These are phyloP conservation scores for Podospora comata DNA, from an alignment of 495 filamentous ascomycete genomes.

Conservation along the genomic window DNA sequence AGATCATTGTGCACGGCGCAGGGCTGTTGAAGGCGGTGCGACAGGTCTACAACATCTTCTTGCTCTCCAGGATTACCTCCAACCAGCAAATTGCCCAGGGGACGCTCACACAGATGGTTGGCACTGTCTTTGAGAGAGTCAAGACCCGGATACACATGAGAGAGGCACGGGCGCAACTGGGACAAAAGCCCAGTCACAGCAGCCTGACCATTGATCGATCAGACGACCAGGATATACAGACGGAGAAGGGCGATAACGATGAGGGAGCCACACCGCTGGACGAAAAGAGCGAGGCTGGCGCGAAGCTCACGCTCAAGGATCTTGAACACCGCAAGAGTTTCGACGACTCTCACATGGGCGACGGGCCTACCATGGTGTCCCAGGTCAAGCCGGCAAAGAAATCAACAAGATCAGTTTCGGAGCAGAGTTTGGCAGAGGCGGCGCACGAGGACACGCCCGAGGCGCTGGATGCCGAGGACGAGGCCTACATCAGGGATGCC, in stretches of 20 bases:
- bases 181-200: slow-evolving; percentile 47
- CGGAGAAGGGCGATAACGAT: slow-evolving; percentile 37
- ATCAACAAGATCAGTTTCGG: slow-evolving; percentile 56
- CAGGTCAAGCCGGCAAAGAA: slow-evolving; percentile 61
- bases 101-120: slow-evolving; percentile 96
- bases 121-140: slow-evolving; percentile 94
- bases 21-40: slow-evolving; percentile 97
- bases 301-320: slow-evolving; percentile 89
- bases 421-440: slow-evolving; percentile 48
- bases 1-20: slow-evolving; percentile 95
- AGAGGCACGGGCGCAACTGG: slow-evolving; percentile 59
- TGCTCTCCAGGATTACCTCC: slow-evolving; percentile 82
- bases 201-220: slow-evolving; percentile 44
- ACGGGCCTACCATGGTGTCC: slow-evolving; percentile 91
- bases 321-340: slow-evolving; percentile 91
- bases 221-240: slow-evolving; percentile 38
- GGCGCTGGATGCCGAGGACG: slow-evolving; percentile 79
- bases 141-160: slow-evolving; percentile 84
- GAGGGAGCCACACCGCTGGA: slow-evolving; percentile 53
- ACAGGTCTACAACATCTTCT: slow-evolving; percentile 97
- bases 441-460: slow-evolving; percentile 56
- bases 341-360: slow-evolving; percentile 85
- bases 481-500: slow-evolving; percentile 93
- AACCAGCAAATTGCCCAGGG: slow-evolving; percentile 97
- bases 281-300: slow-evolving; percentile 46